Evolutionary conservation across 495 filamentous ascomycete genomes (phyloP).

Genomic region (Annulohypoxylon moriforme): DNA sequence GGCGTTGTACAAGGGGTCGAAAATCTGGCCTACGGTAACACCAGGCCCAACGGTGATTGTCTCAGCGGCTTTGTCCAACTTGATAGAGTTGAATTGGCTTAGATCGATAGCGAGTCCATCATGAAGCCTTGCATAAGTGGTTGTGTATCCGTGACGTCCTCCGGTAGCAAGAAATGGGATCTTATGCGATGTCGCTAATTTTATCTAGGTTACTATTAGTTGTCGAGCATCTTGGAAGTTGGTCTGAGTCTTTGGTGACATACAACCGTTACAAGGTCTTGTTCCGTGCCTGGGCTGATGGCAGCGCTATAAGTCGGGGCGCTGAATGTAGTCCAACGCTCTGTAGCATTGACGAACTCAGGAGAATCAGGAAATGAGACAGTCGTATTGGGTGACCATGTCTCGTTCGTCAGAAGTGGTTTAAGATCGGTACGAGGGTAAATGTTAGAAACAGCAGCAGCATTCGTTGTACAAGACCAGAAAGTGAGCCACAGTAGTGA

Average conservation of each 20-base stretch:
- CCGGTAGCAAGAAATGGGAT: constrained; percentile 49
- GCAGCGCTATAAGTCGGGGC: constrained; percentile 46
- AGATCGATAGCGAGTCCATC: constrained; percentile 44
- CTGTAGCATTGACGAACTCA: constrained; percentile 11
- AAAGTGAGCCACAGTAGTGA: too few species aligned
- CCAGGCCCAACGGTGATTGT: constrained; percentile 45
- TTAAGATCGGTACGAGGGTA: too few species aligned
- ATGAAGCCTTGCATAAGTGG: constrained; percentile 11
- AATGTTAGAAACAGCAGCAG: too few species aligned
- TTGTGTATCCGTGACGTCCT: constrained; percentile 45
- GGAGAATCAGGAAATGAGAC: background rate
- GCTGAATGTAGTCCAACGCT: constrained; percentile 16
- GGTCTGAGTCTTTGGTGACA: background rate
- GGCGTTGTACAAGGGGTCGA: constrained; percentile 41
- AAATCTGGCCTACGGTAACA: constrained; percentile 29
- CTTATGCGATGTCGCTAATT: constrained; percentile 6
- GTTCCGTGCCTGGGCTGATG: constrained; percentile 45
- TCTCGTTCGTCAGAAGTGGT: too few species aligned
- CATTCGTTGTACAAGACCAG: too few species aligned
- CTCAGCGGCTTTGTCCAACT: constrained; percentile 19
- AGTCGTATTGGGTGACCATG: background rate
- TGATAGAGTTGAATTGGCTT: constrained; percentile 40
- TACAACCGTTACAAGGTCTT: constrained; percentile 46
- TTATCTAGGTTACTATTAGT: constrained; percentile 5
- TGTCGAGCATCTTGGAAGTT: background rate